Evolutionary conservation across 768 basidiomycete species (phyloP), one percentile per base, ranked within the genome.

Genomic region (Pisolithus orientalis): DNA sequence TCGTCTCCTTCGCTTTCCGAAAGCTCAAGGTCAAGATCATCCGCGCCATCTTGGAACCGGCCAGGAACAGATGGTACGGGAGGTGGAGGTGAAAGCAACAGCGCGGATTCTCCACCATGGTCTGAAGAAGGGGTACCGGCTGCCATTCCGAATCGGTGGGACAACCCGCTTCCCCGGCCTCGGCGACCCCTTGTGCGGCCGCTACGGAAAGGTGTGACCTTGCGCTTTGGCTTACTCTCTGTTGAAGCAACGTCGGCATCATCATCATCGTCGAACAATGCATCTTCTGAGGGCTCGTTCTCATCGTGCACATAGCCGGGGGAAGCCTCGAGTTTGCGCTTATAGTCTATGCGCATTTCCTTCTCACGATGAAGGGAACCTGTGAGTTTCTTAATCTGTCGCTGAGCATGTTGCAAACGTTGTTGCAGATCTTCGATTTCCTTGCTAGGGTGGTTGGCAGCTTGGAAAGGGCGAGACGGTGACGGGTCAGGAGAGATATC

Each of bases 391-490:
- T 75, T 79, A 61, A 94, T 85, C 62, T 91, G 90, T 54, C 91
- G 75, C 65, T 94, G 90, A 4, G 92, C 88, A 66, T 93, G 90
- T 10, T 89, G 86, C 34, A 94, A 75, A 27, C 85, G 77, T 62
- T 91, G 85, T 54, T 90, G 85, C 13, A 93, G 71, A 0, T 83
- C 80, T 60, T 93, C 90, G 39, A 91, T 82, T 66, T 92, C 90
- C 62, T 85, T 87, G 64, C 72, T 82, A 8, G 86, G 87, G 59
- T 86, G 87, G 61, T 82, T 88, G 8, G 84, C 76, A 14, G 85
- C 78, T 47, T 87, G 72, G 75, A 87, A 85, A 2, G 83, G 76
- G 50, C 73, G 73, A 9, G 74, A 73, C 7, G 80, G 80, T 0
- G 83, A 86, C 25, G 75, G 77, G 52, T 88, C 85, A 3, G 85